These are phyloP conservation scores for Penicillium simplicissimum DNA, from an alignment of 495 filamentous ascomycete genomes.

Conservation along the genomic window DNA sequence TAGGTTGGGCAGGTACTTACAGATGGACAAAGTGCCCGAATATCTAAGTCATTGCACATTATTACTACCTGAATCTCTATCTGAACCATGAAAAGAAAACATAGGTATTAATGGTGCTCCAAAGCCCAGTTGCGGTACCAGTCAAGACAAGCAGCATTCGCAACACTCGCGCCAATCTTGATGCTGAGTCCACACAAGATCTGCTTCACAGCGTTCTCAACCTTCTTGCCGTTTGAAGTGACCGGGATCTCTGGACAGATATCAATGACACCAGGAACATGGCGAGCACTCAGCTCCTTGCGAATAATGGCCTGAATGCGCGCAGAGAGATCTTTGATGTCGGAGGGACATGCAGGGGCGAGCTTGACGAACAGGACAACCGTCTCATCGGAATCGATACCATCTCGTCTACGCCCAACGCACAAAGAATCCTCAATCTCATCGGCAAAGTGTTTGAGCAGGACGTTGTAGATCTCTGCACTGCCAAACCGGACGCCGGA, in stretches of 20 bases:
- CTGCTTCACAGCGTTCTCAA: constrained; percentile 91
- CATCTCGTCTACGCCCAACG: constrained; percentile 70
- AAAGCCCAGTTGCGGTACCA: constrained; percentile 79
- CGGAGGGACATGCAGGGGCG: constrained; percentile 32
- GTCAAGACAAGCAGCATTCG: constrained; percentile 78
- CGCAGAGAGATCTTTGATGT: constrained; percentile 48
- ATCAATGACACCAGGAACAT: constrained; percentile 82
- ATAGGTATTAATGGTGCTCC: constrained; percentile 36
- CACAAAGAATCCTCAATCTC: constrained; percentile 83
- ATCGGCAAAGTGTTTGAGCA: constrained; percentile 74
- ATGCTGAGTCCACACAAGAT: constrained; percentile 85
- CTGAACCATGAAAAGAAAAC: neutral
- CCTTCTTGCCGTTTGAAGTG: constrained; percentile 92
- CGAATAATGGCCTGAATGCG: constrained; percentile 64
- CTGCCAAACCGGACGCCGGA: constrained; percentile 84
- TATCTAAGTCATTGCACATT: constrained; percentile 8
- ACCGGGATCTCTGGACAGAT: constrained; percentile 80
- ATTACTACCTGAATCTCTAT: constrained; percentile 3
- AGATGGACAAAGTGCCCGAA: too few relatives aligned
- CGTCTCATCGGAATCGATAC: constrained; percentile 73
- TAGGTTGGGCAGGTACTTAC: too few relatives aligned
- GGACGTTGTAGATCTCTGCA: constrained; percentile 91
- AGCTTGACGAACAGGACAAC: constrained; percentile 86
- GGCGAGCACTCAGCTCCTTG: constrained; percentile 77
- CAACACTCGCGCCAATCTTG: constrained; percentile 82